Percentiles rank a stretch among this genome's conserved stretches.
phyloP scores from a whole-genome alignment of 768 basidiomycete genomes.

The Tricholoma sp. region DNA sequence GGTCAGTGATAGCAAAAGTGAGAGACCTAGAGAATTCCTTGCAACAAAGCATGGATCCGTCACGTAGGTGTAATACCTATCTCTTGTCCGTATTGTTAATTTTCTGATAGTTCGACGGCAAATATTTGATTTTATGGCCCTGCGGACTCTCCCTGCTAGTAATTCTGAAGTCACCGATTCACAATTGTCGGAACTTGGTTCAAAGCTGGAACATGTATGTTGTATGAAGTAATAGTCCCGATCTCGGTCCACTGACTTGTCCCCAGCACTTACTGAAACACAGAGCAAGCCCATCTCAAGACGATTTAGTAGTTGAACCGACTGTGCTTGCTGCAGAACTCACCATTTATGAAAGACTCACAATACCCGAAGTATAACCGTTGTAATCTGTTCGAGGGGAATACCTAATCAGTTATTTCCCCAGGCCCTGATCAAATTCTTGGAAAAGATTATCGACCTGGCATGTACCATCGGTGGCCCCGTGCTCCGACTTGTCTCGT shows the following conservation, averaged over 20 bases:
- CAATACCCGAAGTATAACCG: slow-evolving; percentile 1
- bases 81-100: background rate
- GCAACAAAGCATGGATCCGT: slow-evolving; percentile 10
- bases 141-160: slow-evolving; percentile 26
- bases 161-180: slow-evolving; percentile 15
- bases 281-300: slow-evolving; percentile 1
- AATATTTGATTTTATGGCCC: slow-evolving; percentile 35
- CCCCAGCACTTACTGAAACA: slow-evolving; percentile 6
- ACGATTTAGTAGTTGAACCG: slow-evolving; percentile 13
- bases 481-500: slow-evolving; percentile 42
- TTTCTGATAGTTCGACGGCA: slow-evolving; percentile 30
- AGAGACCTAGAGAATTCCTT: slow-evolving; percentile 18
- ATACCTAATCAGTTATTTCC: background rate
- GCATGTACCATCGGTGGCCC: slow-evolving; percentile 30
- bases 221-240: background rate
- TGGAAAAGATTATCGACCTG: slow-evolving; percentile 35
- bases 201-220: slow-evolving; percentile 21
- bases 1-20: slow-evolving; percentile 9
- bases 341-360: slow-evolving; percentile 23
- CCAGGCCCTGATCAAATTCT: slow-evolving; percentile 13
- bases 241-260: background rate
- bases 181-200: slow-evolving; percentile 10
- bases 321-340: slow-evolving; percentile 29
- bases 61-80: slow-evolving; percentile 8
- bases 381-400: background rate